phyloP scores from a whole-genome alignment of 441 rosid genomes.

The Corymbia citriodora region DNA sequence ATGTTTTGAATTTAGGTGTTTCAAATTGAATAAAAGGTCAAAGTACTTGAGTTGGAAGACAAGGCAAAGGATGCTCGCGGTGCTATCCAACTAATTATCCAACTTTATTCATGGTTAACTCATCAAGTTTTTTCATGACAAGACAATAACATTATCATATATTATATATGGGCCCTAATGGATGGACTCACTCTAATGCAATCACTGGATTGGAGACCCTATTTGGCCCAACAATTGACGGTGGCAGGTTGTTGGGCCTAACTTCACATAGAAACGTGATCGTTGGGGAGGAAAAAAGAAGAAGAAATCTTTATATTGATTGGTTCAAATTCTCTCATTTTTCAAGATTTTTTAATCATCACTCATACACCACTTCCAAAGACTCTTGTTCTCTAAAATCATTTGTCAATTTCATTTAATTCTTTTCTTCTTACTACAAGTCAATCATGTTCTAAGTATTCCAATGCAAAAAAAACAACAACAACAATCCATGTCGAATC shows the following conservation, averaged over 20 bases:
- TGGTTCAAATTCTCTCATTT: not conserved
- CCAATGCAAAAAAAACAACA: not conserved
- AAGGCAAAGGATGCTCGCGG: not conserved
- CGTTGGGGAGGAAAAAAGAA: not conserved
- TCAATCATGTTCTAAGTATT: fast-evolving
- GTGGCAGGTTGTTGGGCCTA: not conserved
- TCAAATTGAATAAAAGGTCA: not conserved
- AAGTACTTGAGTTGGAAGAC: not conserved
- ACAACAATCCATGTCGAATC: not conserved
- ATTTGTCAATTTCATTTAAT: not conserved
- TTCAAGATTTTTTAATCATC: not conserved
- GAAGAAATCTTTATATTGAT: not conserved
- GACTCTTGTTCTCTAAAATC: not conserved
- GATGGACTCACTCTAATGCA: not conserved
- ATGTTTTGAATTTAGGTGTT: not conserved
- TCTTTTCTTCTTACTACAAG: not conserved
- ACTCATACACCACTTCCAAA: not conserved
- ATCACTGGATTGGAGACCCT: not conserved
- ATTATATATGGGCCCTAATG: not conserved
- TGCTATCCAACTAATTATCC: not conserved
- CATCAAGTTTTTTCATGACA: not conserved
- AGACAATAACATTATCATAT: not conserved
- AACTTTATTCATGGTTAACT: not conserved
- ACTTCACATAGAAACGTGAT: not conserved
- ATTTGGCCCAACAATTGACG: not conserved